Conservation (phyloP, 306 rosid species). For the Lotus japonicus region DNA sequence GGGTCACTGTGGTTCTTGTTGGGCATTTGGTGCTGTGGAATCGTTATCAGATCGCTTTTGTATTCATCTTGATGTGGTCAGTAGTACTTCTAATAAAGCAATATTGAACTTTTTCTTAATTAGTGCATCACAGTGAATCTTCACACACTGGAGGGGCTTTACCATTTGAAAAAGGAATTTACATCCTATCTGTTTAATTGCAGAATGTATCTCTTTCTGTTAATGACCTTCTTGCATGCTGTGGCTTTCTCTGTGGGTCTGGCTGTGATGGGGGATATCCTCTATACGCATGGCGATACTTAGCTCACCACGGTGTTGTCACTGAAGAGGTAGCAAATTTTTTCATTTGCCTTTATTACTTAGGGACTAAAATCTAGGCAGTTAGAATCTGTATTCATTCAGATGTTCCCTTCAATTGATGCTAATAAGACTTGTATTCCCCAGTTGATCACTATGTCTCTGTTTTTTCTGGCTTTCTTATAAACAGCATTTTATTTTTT, state of each 20-base stretch:
- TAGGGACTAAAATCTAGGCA: background rate
- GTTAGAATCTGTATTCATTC: too few relatives aligned
- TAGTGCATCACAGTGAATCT: too few relatives aligned
- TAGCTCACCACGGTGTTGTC: conserved; percentile 78
- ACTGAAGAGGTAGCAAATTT: conserved; percentile 70
- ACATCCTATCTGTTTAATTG: conserved; percentile 21
- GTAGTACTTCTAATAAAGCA: background rate
- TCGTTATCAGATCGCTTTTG: conserved; percentile 90
- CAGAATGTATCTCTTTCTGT: conserved; percentile 85
- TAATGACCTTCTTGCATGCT: conserved; percentile 86
- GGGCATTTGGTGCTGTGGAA: conserved; percentile 99
- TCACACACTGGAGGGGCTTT: background rate
- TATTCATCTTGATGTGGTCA: conserved; percentile 60
- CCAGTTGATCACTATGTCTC: background rate
- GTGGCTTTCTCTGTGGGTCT: conserved; percentile 88
- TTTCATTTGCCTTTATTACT: background rate
- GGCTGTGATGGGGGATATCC: conserved; percentile 93
- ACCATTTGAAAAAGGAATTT: conserved; percentile 10
- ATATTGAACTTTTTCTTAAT: background rate
- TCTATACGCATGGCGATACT: conserved; percentile 70
- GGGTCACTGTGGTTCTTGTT: conserved; percentile 99
- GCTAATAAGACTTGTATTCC: background rate
- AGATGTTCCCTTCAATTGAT: conserved; percentile 9
- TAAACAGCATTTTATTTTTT: background rate
- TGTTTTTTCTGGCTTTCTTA: background rate